phyloP scores from a whole-genome alignment of 495 filamentous ascomycete genomes.

The Lasiosphaeria miniovina region DNA sequence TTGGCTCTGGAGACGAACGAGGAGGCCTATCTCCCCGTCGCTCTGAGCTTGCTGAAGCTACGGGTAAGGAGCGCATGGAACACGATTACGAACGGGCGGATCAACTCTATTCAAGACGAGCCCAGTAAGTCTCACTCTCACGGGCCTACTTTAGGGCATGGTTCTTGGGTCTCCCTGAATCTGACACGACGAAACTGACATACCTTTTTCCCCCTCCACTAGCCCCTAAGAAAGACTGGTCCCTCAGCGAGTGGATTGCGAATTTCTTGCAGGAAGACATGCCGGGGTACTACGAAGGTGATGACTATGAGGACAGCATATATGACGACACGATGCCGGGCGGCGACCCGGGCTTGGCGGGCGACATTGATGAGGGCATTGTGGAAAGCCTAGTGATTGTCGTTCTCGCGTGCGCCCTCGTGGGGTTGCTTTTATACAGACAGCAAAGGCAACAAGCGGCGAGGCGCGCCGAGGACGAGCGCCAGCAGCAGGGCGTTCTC shows the following conservation, averaged over 20 bases:
- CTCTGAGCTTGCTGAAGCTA: slow-evolving; percentile 82
- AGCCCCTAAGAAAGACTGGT: slow-evolving; percentile 69
- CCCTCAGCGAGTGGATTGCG: slow-evolving; percentile 76
- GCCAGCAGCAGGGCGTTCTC: slow-evolving; percentile 37
- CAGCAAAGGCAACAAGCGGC: slow-evolving; percentile 66
- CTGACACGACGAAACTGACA: not conserved
- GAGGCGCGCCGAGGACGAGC: slow-evolving; percentile 26
- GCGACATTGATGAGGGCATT: slow-evolving; percentile 68
- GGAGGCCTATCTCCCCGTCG: slow-evolving; percentile 93
- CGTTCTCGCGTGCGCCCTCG: slow-evolving; percentile 67
- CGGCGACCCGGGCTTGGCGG: slow-evolving; percentile 43
- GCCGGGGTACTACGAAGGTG: slow-evolving; percentile 48
- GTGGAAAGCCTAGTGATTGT: slow-evolving; percentile 85
- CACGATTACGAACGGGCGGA: slow-evolving; percentile 77
- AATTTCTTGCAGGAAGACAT: slow-evolving; percentile 79
- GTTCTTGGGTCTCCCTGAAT: slow-evolving; percentile 6
- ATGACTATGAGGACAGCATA: slow-evolving; percentile 55
- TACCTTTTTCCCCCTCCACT: slow-evolving; percentile 7
- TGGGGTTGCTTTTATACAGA: slow-evolving; percentile 78
- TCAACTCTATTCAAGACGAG: slow-evolving; percentile 88
- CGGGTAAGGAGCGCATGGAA: slow-evolving; percentile 89
- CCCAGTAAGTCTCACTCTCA: slow-evolving; percentile 58
- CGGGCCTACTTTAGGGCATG: not conserved
- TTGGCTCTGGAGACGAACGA: slow-evolving; percentile 83
- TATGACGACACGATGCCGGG: slow-evolving; percentile 56